Evolutionary conservation across 78 protist genomes (phyloP).

Genomic region (Protostelium mycophagum): DNA sequence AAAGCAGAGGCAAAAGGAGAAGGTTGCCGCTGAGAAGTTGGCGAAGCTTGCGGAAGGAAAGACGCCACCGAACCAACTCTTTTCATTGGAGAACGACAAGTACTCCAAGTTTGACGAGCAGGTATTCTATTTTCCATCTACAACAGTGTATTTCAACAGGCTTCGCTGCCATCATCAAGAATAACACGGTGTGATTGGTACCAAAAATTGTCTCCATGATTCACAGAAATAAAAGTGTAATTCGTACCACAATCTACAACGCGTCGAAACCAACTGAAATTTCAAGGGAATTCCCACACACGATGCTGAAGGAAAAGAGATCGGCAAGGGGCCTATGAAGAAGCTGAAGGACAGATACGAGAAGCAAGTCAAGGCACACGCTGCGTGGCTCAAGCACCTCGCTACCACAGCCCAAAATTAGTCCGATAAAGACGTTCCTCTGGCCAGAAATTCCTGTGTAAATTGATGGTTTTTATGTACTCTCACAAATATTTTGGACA

Average conservation of each 20-base stretch:
- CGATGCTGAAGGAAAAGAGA: conserved; percentile 43
- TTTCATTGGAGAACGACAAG: conserved; percentile 21
- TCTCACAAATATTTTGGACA: too few species aligned
- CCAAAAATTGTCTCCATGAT: too few species aligned
- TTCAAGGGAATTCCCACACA: conserved; percentile 56
- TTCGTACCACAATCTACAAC: too few species aligned
- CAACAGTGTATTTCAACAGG: too few species aligned
- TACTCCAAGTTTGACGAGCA: conserved; percentile 34
- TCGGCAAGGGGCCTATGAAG: conserved; percentile 29
- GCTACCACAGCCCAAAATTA: too few species aligned
- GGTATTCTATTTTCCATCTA: background rate
- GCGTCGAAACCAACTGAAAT: background rate
- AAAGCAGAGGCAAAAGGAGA: conserved; percentile 24
- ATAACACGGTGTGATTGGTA: too few species aligned
- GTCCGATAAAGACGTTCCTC: too few species aligned
- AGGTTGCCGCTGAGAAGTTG: conserved; percentile 17
- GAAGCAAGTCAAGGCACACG: conserved; percentile 23
- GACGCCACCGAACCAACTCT: conserved; percentile 40
- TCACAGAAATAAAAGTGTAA: too few species aligned
- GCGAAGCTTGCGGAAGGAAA: conserved; percentile 27
- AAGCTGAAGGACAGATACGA: conserved; percentile 41
- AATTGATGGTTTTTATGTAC: too few species aligned
- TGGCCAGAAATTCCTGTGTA: too few species aligned
- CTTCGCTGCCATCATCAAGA: too few species aligned
- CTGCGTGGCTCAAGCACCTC: background rate